Conservation (phyloP, 805 yeast genomes). For the Clavispora fructus region DNA sequence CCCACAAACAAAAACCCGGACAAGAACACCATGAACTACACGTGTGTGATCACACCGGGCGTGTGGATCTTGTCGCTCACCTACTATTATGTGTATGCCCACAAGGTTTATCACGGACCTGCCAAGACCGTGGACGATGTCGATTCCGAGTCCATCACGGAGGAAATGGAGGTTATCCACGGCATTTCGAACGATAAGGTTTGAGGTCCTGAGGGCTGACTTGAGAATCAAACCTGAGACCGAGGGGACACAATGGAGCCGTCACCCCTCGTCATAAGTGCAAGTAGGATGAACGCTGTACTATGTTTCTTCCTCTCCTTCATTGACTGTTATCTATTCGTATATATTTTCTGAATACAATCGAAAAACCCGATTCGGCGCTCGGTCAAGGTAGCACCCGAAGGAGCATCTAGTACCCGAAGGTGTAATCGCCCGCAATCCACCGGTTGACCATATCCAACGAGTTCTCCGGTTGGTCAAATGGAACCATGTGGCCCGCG, state of each 20-base stretch:
- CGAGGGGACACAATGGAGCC: too few species aligned
- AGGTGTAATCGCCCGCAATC: conserved; percentile 16
- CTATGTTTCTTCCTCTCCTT: too few species aligned
- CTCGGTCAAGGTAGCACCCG: not conserved
- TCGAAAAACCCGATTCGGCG: too few species aligned
- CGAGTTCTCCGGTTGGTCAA: conserved; percentile 18
- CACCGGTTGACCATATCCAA: conserved; percentile 23
- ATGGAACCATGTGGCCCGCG: conserved; percentile 25
- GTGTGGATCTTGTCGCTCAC: conserved; percentile 50
- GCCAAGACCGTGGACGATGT: conserved; percentile 21
- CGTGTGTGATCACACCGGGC: conserved; percentile 58
- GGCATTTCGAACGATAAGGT: not conserved
- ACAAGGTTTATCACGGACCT: conserved; percentile 57
- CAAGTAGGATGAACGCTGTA: too few species aligned
- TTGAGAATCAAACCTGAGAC: too few species aligned
- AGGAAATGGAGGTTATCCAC: not conserved
- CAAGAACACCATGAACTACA: conserved; percentile 59
- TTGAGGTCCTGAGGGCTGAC: too few species aligned
- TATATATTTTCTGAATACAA: too few species aligned
- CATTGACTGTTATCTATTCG: too few species aligned
- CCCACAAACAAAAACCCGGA: conserved; percentile 44
- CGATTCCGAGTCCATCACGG: not conserved
- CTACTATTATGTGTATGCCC: conserved; percentile 50
- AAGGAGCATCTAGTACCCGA: not conserved
- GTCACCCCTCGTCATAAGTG: too few species aligned